Conservation (phyloP, 495 filamentous ascomycete genomes). For the Copromyces sp. region DNA sequence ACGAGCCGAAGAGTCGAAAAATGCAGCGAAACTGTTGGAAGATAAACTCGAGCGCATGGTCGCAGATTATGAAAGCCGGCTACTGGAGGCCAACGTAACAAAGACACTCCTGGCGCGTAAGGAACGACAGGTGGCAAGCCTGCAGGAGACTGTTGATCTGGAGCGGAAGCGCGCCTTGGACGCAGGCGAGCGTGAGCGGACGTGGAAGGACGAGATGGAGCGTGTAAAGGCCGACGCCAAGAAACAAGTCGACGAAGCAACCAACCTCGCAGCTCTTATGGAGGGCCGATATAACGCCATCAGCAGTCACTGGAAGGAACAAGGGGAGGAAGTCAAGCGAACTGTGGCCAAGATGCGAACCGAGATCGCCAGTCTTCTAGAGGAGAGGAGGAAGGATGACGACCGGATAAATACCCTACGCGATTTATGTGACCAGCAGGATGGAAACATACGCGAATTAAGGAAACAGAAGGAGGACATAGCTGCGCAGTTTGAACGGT, state of each 20-base stretch:
- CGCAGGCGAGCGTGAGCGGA: slow-evolving; percentile 49
- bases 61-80: slow-evolving; percentile 54
- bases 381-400: slow-evolving; percentile 46
- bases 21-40: slow-evolving; percentile 61
- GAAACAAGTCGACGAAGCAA: slow-evolving; percentile 51
- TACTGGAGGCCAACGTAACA: slow-evolving; percentile 61
- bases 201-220: slow-evolving; percentile 52
- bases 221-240: slow-evolving; percentile 50
- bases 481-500: slow-evolving; percentile 44
- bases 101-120: slow-evolving; percentile 63
- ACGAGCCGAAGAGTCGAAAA: slow-evolving; percentile 61
- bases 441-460: slow-evolving; percentile 51
- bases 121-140: slow-evolving; percentile 68
- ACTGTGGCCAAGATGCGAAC: slow-evolving; percentile 43
- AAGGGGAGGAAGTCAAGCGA: slow-evolving; percentile 49
- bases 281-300: slow-evolving; percentile 64
- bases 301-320: slow-evolving; percentile 51
- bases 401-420: slow-evolving; percentile 47
- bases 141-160: slow-evolving; percentile 53
- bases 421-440: slow-evolving; percentile 58
- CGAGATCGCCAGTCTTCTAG: slow-evolving; percentile 36
- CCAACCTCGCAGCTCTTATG: slow-evolving; percentile 42
- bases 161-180: slow-evolving; percentile 54
- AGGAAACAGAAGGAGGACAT: slow-evolving; percentile 51
- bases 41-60: slow-evolving; percentile 60